Percentiles rank a stretch among this genome's conserved stretches.
Conservation (phyloP, 2,329 filamentous ascomycete genomes). For the Sphaerulina musiva region DNA sequence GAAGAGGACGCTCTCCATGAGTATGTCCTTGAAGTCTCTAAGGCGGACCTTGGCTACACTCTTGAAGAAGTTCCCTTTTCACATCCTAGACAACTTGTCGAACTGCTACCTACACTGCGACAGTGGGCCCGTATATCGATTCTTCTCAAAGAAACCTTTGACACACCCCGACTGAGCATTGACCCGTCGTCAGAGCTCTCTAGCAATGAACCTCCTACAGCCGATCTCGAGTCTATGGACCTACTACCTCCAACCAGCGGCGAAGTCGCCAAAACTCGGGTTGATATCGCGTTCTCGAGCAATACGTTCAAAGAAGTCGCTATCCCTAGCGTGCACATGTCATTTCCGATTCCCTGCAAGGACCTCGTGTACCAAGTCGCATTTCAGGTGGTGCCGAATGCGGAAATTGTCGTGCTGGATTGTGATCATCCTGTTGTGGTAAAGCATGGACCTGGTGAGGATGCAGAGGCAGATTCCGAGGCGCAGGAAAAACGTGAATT, state of each 20-base stretch:
- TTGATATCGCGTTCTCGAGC: conserved; percentile 32
- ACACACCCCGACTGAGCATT: background rate
- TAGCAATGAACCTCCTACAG: background rate
- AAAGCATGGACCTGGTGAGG: conserved; percentile 17
- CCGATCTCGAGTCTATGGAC: background rate
- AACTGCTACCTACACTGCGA: conserved; percentile 65
- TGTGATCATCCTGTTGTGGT: conserved; percentile 4
- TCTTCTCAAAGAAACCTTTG: conserved; percentile 47
- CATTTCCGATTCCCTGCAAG: conserved; percentile 41
- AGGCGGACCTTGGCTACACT: conserved; percentile 63
- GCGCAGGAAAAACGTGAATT: conserved; percentile 30
- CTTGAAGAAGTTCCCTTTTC: conserved; percentile 66
- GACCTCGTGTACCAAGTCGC: conserved; percentile 37
- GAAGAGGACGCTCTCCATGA: conserved; percentile 34
- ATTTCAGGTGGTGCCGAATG: conserved; percentile 17
- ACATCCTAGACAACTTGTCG: conserved; percentile 68
- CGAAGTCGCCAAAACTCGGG: conserved; percentile 9
- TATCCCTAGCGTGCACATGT: conserved; percentile 27
- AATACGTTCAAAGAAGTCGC: conserved; percentile 18
- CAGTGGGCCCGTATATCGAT: conserved; percentile 68
- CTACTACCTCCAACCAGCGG: conserved; percentile 1
- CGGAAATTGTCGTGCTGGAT: conserved; percentile 14
- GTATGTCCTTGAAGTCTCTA: conserved; percentile 63
- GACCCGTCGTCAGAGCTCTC: background rate
- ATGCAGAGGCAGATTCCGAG: conserved; percentile 26